Base-by-base conservation (phyloP, 805 yeast genomes). In the Ogataea paraovalis region DNA sequence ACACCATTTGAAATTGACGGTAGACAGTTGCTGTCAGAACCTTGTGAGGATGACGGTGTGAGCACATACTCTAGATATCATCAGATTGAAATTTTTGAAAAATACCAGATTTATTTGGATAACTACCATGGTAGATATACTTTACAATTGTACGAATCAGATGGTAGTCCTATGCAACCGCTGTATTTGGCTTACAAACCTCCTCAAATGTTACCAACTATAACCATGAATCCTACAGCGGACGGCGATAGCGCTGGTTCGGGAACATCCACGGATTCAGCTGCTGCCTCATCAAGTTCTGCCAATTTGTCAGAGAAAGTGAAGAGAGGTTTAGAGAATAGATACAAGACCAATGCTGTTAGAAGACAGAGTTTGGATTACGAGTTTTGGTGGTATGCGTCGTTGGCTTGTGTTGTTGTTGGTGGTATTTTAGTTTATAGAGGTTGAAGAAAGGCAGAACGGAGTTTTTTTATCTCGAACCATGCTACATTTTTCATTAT, bases 181-280 rank as follows among this genome's bases (percentile, higher is more conserved):
- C 67, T 94, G 59, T 94, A 89, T 67, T 75, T 94, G 65, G 96
- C 95, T 2, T 94, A 91, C 72, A 78, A 79, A 58, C 99, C 99
- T 5, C 95, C 99, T 9, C 76, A 86, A 79, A 94, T 94, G 99
- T 79, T 94, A 50, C 99, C 99, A 20, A 94, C 98, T 0, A 69
- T 65, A 45, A 91, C 97, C 0, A 71, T 94, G 74, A 92, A 91
- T 67, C 99, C 99, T 20, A 87, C 96, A 2, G 56, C 56, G 4
- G 55, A 70, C 33, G 49, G 13, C 53, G 53, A 12, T 3, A 52
- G 23, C 28, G 33, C 52, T 5, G 52, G 65, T 19, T 54, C 30
- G 5, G 53, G 38, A 23, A 21, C 54, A 2, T 50, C 49, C 18
- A 69, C 72, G 2, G 61, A 73, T 6, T 51, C 73, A 3, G 50